Evolutionary conservation across 495 filamentous ascomycete species (phyloP), one percentile per base, ranked within the genome.

Genomic region (Penicillium cataractarum): DNA sequence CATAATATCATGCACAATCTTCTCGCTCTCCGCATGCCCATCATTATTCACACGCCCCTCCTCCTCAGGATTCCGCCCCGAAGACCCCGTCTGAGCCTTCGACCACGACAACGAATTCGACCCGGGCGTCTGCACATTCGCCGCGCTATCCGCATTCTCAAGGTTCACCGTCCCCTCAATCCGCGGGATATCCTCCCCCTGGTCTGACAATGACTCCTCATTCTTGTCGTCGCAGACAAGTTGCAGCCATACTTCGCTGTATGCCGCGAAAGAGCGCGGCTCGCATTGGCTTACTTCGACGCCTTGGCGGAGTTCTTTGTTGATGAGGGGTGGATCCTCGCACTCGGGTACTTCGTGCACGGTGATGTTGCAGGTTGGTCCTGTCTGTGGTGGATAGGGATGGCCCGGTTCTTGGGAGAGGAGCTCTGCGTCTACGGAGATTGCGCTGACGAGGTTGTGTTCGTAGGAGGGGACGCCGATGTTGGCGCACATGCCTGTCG

Each of bases 261-360:
- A 77, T 17, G 70, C 70, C 4, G 59, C 60, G 40, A 76, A 73
- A 6, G 61, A 61, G 24, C 74, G 61, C 39, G 55, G 9, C 48
- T 58, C 50, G 44, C 77, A 79, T n/a, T 63, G 46, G 60, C 74
- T 76, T 8, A 73, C 57, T 44, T 57, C 69, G 5, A 67, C 66
- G 6, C 71, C 65, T 22, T 71, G 51, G 37, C 56, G 62, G 7
- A 79, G 52, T 15, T 62, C 60, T 26, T 62, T 48, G 17, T 31
- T 65, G 42, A 80, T 64, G 0, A 80, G 65, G 0, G 78, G 72
- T 9, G 59, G 57, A 27, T 75, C 73, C 19, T 72, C 61, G 56
- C 78, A 80, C 7, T 65, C 76, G 0, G 76, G 72, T 0, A 71
- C 65, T 51, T 80, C 76, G 58, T 77, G 76, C 4, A 80, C 55